Evolutionary conservation across 176 grass and related monocot genomes (phyloP).

Genomic region (Ampelocalamus luodianensis): DNA sequence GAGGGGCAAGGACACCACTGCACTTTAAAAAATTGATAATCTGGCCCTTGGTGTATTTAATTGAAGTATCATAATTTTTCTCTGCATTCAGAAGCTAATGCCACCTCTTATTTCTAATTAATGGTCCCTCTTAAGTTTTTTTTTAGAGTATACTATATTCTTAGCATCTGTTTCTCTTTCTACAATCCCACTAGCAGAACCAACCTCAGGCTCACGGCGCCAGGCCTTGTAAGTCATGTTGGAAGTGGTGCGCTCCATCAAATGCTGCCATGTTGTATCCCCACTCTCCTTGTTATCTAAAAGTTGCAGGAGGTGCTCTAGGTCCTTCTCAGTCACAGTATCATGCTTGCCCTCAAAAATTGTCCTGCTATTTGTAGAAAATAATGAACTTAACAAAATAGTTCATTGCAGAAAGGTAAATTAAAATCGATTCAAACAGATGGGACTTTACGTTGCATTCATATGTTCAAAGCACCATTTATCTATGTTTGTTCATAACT

Average conservation of each 20-base stretch:
- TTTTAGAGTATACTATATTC: slow-evolving; percentile 18
- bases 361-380: slow-evolving; percentile 38
- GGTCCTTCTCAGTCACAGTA: slow-evolving; percentile 74
- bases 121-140: background rate
- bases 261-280: slow-evolving; percentile 75
- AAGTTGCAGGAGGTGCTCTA: slow-evolving; percentile 84
- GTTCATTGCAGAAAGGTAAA: slow-evolving; percentile 9
- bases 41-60: background rate
- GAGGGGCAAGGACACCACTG: background rate
- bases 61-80: slow-evolving; percentile 7
- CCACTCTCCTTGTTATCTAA: slow-evolving; percentile 78
- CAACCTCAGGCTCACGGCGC: slow-evolving; percentile 89
- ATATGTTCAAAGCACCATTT: background rate
- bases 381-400: slow-evolving; percentile 1
- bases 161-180: slow-evolving; percentile 1
- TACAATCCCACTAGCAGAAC: slow-evolving; percentile 1
- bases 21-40: slow-evolving; percentile 1
- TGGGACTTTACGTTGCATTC: background rate
- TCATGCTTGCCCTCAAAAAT: slow-evolving; percentile 56
- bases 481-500: background rate
- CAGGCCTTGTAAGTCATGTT: slow-evolving; percentile 98
- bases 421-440: background rate
- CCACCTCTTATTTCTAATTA: background rate
- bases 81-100: slow-evolving; percentile 25
- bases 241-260: slow-evolving; percentile 87